Conservation (phyloP, 140 eudicot species). For the Flaveria floridana region DNA sequence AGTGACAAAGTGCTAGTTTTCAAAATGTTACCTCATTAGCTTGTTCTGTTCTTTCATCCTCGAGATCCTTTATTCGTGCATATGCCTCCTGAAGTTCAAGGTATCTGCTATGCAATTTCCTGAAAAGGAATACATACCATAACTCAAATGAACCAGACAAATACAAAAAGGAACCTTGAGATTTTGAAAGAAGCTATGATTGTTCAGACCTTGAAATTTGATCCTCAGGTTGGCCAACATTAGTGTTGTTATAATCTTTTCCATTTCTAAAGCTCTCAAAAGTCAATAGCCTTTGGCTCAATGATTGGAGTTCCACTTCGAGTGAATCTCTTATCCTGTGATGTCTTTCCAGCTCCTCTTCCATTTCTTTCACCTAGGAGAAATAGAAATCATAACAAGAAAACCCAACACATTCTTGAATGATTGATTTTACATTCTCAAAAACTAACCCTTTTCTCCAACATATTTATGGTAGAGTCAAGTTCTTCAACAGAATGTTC, state of each 20-base stretch:
- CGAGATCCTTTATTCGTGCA: conserved; percentile 54
- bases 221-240: conserved; percentile 35
- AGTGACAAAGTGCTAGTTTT: conserved; percentile 5
- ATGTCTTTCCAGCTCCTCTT: conserved; percentile 69
- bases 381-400: background rate
- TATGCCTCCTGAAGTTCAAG: conserved; percentile 56
- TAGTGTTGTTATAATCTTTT: conserved; percentile 38
- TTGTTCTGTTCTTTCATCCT: conserved; percentile 58
- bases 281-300: conserved; percentile 56
- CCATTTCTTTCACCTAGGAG: conserved; percentile 75
- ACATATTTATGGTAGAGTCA: conserved; percentile 69
- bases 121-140: conserved; percentile 27
- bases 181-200: background rate
- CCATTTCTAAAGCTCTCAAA: conserved; percentile 58
- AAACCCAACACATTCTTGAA: conserved; percentile 1
- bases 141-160: conserved; percentile 6
- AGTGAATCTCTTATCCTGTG: conserved; percentile 54
- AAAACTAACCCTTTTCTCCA: conserved; percentile 73
- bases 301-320: conserved; percentile 61
- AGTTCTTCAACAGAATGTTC: conserved; percentile 84
- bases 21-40: conserved; percentile 51
- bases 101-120: conserved; percentile 48
- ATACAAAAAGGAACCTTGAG: background rate
- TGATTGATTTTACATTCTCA: background rate
- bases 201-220: conserved; percentile 57